Evolutionary conservation across 805 yeast species (phyloP), one percentile per base, ranked within the genome.

Genomic region (Wickerhamiella spandovensis): DNA sequence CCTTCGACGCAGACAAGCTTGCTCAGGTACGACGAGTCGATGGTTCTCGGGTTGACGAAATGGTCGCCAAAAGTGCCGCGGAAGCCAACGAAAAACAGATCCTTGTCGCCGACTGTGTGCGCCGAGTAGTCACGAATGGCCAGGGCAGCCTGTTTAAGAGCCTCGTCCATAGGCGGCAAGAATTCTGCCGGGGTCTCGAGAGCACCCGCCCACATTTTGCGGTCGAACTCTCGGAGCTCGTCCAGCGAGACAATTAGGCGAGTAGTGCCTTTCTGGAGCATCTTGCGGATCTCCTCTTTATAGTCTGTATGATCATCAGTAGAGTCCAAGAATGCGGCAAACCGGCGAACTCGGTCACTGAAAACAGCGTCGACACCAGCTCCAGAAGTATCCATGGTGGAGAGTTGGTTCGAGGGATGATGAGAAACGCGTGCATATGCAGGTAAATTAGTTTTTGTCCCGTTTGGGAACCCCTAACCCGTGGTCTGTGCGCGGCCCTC

Each of bases 1-100:
- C 98, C 98, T 67, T 92, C 97, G 22, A 92, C 73, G 1, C 95
- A 81, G 43, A 92, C 78, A 76, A 90, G 71, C 61, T 82, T 81
- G 50, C 95, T 87, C 48, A 92, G 70, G 56, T 78, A 82, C 13
- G 74, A 67, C 2, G 97, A 82, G 52, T 81, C 77, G 51, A 92
- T 79, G 2, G 95, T 79, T 61, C 97, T 76, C 20, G 98, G 97
- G 22, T 88, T 82, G 25, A 90, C 80, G 44, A 82, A 76, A 63
- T 88, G 89, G 50, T 81, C 77, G 50, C 97, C 97, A 66, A 92
- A 87, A 0, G 97, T 81, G 49, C 98, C 98, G 58, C 77, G 79
- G 67, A 90, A 87, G 0, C 89, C 83, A 15, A 92, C 66, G 59
- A 82, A 81, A 63, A 82, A 84, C 52, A 74, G 78, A 54, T 80